Evolutionary conservation across 2,329 filamentous ascomycete genomes (phyloP).

Genomic region (Hortaea werneckii): DNA sequence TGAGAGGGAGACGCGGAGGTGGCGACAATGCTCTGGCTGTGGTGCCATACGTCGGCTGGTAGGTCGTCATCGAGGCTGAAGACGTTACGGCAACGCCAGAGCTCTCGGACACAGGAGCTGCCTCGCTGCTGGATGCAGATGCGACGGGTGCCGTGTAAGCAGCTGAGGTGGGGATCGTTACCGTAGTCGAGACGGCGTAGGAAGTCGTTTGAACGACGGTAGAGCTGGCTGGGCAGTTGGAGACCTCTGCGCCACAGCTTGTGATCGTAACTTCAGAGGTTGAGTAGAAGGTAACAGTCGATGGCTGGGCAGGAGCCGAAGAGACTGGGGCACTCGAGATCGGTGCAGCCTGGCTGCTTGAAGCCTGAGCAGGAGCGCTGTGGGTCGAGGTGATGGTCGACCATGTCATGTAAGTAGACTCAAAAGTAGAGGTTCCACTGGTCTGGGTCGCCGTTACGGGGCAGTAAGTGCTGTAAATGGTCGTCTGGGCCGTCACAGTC

Average conservation of each 20-base stretch:
- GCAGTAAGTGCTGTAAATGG: conserved; percentile 1
- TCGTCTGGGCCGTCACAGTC: not conserved
- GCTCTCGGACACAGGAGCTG: not conserved
- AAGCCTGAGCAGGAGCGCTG: not conserved
- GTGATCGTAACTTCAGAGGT: conserved; percentile 35
- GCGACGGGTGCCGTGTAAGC: not conserved
- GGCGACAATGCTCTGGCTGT: not conserved
- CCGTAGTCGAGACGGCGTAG: conserved; percentile 30
- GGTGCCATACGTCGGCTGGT: not conserved
- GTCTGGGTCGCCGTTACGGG: not conserved
- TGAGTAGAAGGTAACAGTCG: conserved; percentile 28
- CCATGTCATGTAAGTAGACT: conserved; percentile 4
- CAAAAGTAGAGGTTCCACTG: not conserved
- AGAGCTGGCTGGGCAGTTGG: conserved; percentile 26
- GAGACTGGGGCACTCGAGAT: conserved; percentile 1
- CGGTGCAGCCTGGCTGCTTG: not conserved
- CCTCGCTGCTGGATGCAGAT: not conserved
- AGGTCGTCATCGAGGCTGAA: not conserved
- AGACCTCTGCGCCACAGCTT: conserved; percentile 27
- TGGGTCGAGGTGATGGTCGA: conserved; percentile 8
- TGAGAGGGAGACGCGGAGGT: conserved; percentile 8
- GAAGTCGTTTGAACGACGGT: conserved; percentile 26
- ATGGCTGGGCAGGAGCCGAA: conserved; percentile 7
- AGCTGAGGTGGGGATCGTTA: conserved; percentile 19
- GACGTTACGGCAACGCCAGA: not conserved